Base-by-base conservation (phyloP, 2,329 filamentous ascomycete species). In the Endocalyx cinctus region DNA sequence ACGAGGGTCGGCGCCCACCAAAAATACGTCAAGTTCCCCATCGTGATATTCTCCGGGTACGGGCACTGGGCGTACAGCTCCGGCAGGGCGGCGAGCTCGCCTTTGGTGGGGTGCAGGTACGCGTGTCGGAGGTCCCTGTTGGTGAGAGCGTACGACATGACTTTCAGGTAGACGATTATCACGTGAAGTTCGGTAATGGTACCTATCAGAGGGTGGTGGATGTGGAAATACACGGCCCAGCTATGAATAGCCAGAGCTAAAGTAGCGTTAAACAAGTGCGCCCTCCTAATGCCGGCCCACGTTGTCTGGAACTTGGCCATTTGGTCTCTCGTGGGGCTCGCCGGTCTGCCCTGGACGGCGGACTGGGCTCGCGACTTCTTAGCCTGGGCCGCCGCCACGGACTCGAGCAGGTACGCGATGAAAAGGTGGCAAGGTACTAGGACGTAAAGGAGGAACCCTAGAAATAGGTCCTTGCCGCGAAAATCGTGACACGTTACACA, bases 1-100 rank as follows among this genome's bases (percentile, higher is more conserved):
- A 97, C 84, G 33, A 98, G 72, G 0, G 92, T 98, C 1, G 92
- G 92, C 0, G 90, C 92, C 81, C 89, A 90, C 90, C 92, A 97
- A 60, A 98, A 98, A 64, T 97, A 98, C 37, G 77, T 78, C 17
- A 98, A 68, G 56, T 97, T 98, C 31, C 72, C 64, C 47, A 96
- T 72, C 4, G 88, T 94, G 59, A 98, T 86, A 59, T 97, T 98
- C 29, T 77, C 64, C 0, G 92, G 92, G 57, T 98, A 98, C 0
- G 90, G 86, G 51, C 88, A 94, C 34, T 77, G 57, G 10, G 73
- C 69, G 65, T 97, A 98, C 16, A 97, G 70, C 23, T 86, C 80
- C 1, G 92, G 92, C 4, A 96, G 67, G 16, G 77, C 72, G 28
- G 79, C 76, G 31, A 82, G 73, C 37, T 84, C 79, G 40, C 76